A percentile compares a stretch with the other conserved stretches of the same genome.
phyloP scores from a whole-genome alignment of 768 basidiomycete species.

The Hemileccinum impolitum region DNA sequence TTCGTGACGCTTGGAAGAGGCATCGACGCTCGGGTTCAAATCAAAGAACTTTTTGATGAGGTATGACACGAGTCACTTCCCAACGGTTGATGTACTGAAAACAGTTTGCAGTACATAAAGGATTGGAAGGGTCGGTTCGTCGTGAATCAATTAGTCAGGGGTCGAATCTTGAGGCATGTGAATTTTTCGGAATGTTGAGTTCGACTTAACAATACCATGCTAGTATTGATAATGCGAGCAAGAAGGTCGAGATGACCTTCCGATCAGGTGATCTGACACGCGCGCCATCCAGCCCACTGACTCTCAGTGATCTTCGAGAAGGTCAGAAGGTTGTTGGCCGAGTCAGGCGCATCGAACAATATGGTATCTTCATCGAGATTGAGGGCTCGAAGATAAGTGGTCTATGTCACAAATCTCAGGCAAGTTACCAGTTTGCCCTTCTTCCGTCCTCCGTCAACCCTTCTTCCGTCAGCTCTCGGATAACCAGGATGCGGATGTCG shows the following conservation, averaged over 20 bases:
- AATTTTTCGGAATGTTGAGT: not conserved
- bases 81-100: constrained; percentile 5
- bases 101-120: constrained; percentile 71
- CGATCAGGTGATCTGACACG: constrained; percentile 58
- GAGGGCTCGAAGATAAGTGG: constrained; percentile 82
- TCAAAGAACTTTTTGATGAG: constrained; percentile 90
- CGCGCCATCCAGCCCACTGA: constrained; percentile 34
- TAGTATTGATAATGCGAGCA: constrained; percentile 68
- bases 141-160: constrained; percentile 80
- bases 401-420: constrained; percentile 93
- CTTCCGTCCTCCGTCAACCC: not conserved
- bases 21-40: constrained; percentile 91
- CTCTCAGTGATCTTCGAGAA: constrained; percentile 57
- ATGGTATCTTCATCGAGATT: constrained; percentile 91
- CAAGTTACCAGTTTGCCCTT: constrained; percentile 28
- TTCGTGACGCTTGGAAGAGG: constrained; percentile 83
- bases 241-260: constrained; percentile 90
- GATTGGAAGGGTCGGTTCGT: constrained; percentile 89
- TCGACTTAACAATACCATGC: constrained; percentile 7
- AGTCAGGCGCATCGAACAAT: constrained; percentile 81
- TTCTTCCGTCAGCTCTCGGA: constrained; percentile 71
- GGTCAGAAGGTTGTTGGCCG: constrained; percentile 80
- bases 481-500: constrained; percentile 76
- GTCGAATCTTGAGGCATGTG: constrained; percentile 74
- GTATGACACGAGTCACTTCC: constrained; percentile 27